phyloP scores from a whole-genome alignment of 108 stramenopile species.

The Skeletonema marinoi region DNA sequence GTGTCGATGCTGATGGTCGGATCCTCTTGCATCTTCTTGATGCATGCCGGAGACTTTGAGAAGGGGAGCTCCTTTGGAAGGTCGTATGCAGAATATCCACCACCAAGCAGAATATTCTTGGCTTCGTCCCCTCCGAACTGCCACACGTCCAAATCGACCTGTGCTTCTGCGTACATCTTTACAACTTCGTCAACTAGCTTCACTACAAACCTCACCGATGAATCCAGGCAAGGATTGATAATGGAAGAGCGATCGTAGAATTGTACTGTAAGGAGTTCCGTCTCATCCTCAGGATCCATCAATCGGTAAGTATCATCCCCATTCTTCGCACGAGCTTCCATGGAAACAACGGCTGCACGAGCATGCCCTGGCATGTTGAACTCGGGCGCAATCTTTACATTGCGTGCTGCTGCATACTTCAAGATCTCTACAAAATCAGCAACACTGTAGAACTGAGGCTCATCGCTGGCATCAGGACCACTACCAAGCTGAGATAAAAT shows the following conservation, averaged over 20 bases:
- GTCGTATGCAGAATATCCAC: not conserved
- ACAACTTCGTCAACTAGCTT: not conserved
- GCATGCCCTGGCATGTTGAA: slow-evolving; percentile 82
- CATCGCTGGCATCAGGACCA: not conserved
- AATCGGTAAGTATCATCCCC: not conserved
- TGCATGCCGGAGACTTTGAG: not conserved
- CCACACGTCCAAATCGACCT: not conserved
- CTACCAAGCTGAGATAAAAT: slow-evolving; percentile 17
- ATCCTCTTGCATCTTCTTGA: not conserved
- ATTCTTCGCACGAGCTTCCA: not conserved
- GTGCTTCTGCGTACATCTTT: not conserved
- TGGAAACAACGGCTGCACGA: not conserved
- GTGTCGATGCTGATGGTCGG: not conserved
- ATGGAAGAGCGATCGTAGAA: not conserved
- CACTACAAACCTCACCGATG: not conserved
- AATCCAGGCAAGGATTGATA: not conserved
- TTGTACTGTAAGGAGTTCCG: not conserved
- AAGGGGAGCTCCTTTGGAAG: not conserved
- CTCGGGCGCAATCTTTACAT: slow-evolving; percentile 78
- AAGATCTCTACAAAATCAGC: slow-evolving; percentile 57
- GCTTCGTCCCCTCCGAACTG: not conserved
- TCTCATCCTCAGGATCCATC: not conserved
- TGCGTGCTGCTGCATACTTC: slow-evolving; percentile 52
- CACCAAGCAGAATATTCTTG: not conserved
- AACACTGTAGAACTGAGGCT: slow-evolving; percentile 41